Conservation (phyloP, 2,329 filamentous ascomycete genomes). For the Raffaelea ambrosiae region DNA sequence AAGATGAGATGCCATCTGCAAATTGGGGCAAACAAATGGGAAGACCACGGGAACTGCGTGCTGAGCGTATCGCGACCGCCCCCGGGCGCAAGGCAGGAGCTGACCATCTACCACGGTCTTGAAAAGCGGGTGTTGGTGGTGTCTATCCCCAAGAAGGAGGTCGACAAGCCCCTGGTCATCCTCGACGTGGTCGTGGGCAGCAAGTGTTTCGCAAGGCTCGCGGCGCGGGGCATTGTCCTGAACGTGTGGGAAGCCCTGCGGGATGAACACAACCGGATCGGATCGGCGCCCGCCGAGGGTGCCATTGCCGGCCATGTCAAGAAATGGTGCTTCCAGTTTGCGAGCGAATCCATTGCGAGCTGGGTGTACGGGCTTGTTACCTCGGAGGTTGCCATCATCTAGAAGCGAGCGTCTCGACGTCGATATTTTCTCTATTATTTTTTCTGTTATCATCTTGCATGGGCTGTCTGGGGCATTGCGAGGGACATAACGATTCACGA, state of each 20-base stretch:
- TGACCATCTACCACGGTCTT: slow-evolving; percentile 53
- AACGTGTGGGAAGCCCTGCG: slow-evolving; percentile 77
- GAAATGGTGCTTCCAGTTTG: slow-evolving; percentile 57
- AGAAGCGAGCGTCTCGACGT: no score
- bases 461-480: background rate
- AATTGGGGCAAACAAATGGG: slow-evolving; percentile 72
- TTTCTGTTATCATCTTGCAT: background rate
- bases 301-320: slow-evolving; percentile 46
- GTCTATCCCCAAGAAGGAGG: slow-evolving; percentile 56
- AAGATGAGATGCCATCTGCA: slow-evolving; percentile 82
- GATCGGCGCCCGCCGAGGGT: slow-evolving; percentile 41
- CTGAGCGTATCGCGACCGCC: slow-evolving; percentile 76
- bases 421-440: no score
- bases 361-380: slow-evolving; percentile 50
- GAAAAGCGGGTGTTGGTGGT: slow-evolving; percentile 82
- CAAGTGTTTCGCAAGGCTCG: slow-evolving; percentile 75
- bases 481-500: background rate
- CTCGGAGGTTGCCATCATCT: slow-evolving; percentile 35
- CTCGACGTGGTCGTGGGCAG: slow-evolving; percentile 81
- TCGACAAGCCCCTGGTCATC: slow-evolving; percentile 50
- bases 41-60: slow-evolving; percentile 77
- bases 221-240: slow-evolving; percentile 77
- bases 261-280: slow-evolving; percentile 49
- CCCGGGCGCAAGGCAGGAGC: slow-evolving; percentile 48
- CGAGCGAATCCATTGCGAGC: slow-evolving; percentile 40